Evolutionary conservation across 2,329 filamentous ascomycete genomes (phyloP).

Genomic region (Aspergillus aculeatinus): DNA sequence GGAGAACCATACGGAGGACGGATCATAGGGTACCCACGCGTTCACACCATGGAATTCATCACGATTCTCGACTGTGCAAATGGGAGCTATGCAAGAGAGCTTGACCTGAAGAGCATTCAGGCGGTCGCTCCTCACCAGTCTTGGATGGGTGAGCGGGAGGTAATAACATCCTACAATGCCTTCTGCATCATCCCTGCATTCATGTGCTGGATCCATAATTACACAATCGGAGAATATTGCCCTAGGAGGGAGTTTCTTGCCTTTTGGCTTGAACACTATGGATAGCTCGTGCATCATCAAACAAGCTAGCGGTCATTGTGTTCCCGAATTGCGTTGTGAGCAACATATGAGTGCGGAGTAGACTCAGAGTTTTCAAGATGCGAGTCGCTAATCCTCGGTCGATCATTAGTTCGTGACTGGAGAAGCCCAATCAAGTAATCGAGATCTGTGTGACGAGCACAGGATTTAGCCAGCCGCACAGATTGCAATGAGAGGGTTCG

Average conservation of each 20-base stretch:
- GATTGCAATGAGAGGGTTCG: background rate
- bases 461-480: background rate
- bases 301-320: background rate
- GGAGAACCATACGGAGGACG: constrained; percentile 13
- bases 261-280: background rate
- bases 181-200: background rate
- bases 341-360: no score
- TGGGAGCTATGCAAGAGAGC: background rate
- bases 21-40: constrained; percentile 19
- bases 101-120: background rate
- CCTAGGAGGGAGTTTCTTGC: background rate
- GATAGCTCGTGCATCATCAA: background rate
- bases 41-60: constrained; percentile 17
- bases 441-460: background rate
- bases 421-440: background rate
- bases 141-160: background rate
- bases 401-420: background rate
- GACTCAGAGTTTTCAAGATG: background rate
- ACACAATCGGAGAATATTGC: background rate
- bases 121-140: background rate
- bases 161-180: background rate
- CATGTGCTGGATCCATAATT: background rate
- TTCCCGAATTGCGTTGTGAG: background rate
- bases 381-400: background rate
- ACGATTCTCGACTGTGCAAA: constrained; percentile 17